A percentile compares a stretch with the other conserved stretches of the same genome.
Conservation (phyloP, 768 basidiomycete genomes). For the Kondoa subrosea region DNA sequence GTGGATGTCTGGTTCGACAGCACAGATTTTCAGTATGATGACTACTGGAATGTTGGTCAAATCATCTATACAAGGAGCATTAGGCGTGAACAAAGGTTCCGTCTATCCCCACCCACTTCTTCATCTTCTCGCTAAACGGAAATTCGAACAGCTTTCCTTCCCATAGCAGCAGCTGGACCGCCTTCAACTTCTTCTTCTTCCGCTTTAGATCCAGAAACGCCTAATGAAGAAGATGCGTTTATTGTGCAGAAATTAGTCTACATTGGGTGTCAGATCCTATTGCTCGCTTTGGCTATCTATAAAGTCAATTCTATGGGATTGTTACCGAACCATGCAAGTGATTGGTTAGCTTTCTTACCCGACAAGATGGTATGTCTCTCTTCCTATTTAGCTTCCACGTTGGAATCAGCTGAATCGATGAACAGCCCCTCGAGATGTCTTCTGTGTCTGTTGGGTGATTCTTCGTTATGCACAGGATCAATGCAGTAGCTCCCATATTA, state of each 20-base stretch:
- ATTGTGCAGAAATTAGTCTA: constrained; percentile 25
- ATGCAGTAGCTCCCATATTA: not conserved
- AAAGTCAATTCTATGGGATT: constrained; percentile 28
- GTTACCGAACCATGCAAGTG: constrained; percentile 22
- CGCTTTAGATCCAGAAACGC: not conserved
- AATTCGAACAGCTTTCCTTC: constrained; percentile 14
- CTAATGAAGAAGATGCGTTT: constrained; percentile 9
- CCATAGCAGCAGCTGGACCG: constrained; percentile 3
- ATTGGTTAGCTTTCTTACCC: constrained; percentile 22
- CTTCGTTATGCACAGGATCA: not conserved
- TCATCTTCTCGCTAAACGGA: not conserved
- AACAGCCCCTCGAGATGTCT: constrained; percentile 2
- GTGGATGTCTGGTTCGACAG: constrained; percentile 28
- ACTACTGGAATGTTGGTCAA: constrained; percentile 26
- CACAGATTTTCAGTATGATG: constrained; percentile 29
- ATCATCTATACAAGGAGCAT: constrained; percentile 21
- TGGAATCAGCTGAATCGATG: not conserved
- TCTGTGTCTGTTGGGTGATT: not conserved
- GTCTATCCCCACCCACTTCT: not conserved
- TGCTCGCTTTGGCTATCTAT: constrained; percentile 26
- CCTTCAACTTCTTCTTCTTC: not conserved
- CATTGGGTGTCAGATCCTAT: constrained; percentile 23
- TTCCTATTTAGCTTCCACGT: not conserved
- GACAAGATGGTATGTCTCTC: constrained; percentile 1
- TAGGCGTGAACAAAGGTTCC: constrained; percentile 25